Base-by-base conservation (phyloP, 1,284 basidiomycete species). In the Ceratobasidium sp. region DNA sequence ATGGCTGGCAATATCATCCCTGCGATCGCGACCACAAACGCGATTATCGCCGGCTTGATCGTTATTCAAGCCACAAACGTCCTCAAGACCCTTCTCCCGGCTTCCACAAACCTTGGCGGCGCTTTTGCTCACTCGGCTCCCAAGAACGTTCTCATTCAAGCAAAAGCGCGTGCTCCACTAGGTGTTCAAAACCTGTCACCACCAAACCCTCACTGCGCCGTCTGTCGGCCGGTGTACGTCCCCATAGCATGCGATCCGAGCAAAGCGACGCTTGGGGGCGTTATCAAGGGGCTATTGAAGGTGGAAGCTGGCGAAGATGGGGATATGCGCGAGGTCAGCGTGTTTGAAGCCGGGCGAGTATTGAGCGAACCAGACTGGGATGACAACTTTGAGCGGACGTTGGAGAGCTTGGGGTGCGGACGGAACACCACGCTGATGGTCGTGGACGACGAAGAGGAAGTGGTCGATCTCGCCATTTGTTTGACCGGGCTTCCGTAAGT, bases 1-100 rank as follows among this genome's bases (percentile, higher is more conserved):
- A 98, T 98, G 93, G 97, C 97, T 0, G 97, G 97, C 12, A 99
- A 99, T 82, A 99, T 99, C 79, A 98, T 97, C 75, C 97, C 97
- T 0, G 97, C 97, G 1, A 98, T 99, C 76, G 97, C 97, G 1
- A 98, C 97, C 0, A 99, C 97, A 8, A 99, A 99, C 80, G 97
- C 97, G 14, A 93, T 99, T 80, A 90, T 98, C 75, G 92, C 97
- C 0, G 97, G 96, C 0, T 84, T 97, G 41, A 94, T 98, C 76
- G 95, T 98, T 18, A 85, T 98, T 59, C 96, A 98, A 81, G 93
- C 96, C 0, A 82, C 98, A 14, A 90, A 95, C 73, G 85, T 97
- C 32, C 85, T 98, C 41, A 67, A 86, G 87, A 76, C 85, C 88
- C 2, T 87, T 89, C 77, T 45, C 62, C 39, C 58, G 62, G 57